Base-by-base conservation (phyloP, 441 rosid genomes). In the Rhodomyrtus psidioides region DNA sequence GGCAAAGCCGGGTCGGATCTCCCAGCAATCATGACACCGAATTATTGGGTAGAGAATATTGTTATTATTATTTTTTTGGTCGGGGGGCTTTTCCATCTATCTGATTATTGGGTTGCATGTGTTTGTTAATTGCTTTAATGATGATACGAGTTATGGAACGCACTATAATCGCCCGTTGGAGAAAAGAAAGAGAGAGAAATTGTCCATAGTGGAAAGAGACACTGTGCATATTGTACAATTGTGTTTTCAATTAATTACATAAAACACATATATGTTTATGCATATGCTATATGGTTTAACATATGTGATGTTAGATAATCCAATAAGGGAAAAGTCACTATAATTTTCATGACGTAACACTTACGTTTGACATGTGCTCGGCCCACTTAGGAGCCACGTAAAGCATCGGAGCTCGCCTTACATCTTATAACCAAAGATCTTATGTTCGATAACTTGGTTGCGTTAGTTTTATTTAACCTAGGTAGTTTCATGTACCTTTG, bases 1-100 rank as follows among this genome's bases (percentile, higher is more conserved):
- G 81, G 82, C 65, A 81, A 89, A 89, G 28, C 55, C 83, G 84
- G 92, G 92, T 70, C 93, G 96, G 89, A 85, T 90, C 65, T 86
- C 92, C 16, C 93, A 90, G 51, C 88, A 87, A 9, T 84, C 82
- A n/a, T 82, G 88, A 54, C 60, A 58, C n/a, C 0, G 24, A 62
- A 70, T 70, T 39, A 70, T 10, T 70, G 79, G 49, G 79, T 1
- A 39, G 23, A 39, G 23, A 39, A 39, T 2, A 6, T 70, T 53
- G 2, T 54, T 54, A 1, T 4, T 53, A 34, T 3, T 12, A 39
- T 65, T 14, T 14, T 70, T 70, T 65, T 9, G 5, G 4, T 6
- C 26, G 7, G 1, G n/a, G 79, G 9, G n/a, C 51, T 70, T 70
- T 39, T 39, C 79, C 51, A 39, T 70, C 4, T 39, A 21, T 70